Evolutionary conservation across 1,139 yeast species (phyloP), one percentile per base, ranked within the genome.

Genomic region (Taphrina populina): DNA sequence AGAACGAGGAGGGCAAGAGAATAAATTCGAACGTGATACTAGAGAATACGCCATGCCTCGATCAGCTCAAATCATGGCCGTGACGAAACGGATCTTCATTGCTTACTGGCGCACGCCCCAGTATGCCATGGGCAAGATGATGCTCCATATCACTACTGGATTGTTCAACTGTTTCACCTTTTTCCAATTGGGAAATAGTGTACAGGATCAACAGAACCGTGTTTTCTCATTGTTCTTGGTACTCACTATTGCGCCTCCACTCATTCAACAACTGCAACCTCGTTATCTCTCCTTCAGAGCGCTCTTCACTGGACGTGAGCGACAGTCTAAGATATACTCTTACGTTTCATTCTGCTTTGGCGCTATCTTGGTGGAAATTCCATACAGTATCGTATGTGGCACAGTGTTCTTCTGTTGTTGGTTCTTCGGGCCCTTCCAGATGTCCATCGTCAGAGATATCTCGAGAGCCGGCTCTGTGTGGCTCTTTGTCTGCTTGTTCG

Each of bases 21-120:
- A 37, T 32, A 40, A 46, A 39, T 49, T 44, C 20, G 46, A 37
- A 19, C 24, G 29, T 5, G 56, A 52, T 32, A 52, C 46, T n/a
- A 17, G 55, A 4, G 62, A 61, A 63, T 59, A 64, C 60, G 79
- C 81, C 27, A 71, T 77, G 37, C 68, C 78, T 8, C 52, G 76
- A 53, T 66, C 67, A 66, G 69, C 67, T 40, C 94, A 84, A 67
- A 76, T 75, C 60, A 43, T 64, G 23, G 63, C 76, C 58, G 88
- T 83, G 27, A 72, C 80, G 20, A 61, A 68, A 52, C 71, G 81
- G 51, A 80, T 78, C 35, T 70, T 81, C 62, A 76, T 79, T 64
- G 85, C 82, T 66, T 77, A 81, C 66, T 84, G 85, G 84, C 78
- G 95, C 73, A 76, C 86, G n/a, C 92, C 92, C 19, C 65, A 73